phyloP scores from a whole-genome alignment of 75 land plant species.

The Picea sitchensis region DNA sequence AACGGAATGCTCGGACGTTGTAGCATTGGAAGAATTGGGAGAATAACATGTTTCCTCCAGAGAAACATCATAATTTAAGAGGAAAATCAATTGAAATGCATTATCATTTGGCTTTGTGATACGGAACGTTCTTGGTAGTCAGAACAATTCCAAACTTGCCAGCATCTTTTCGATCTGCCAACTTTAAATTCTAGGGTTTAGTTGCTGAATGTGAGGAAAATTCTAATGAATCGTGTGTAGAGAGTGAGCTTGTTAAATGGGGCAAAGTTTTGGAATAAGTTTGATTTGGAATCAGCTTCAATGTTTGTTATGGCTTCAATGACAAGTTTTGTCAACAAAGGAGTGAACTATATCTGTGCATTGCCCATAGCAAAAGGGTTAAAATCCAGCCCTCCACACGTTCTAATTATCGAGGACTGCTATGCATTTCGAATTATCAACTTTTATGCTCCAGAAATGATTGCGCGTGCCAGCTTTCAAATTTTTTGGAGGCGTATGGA shows the following conservation, averaged over 20 bases:
- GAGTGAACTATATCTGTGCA: no score
- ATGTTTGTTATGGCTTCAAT: not conserved
- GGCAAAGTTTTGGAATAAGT: not conserved
- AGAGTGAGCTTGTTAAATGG: not conserved
- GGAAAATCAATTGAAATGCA: not conserved
- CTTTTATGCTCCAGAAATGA: no score
- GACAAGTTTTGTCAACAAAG: not conserved
- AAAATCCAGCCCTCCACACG: no score
- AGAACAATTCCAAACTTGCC: not conserved
- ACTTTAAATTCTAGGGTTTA: not conserved
- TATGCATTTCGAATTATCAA: no score
- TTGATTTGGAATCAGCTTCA: not conserved
- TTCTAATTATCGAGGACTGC: no score
- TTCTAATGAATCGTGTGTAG: not conserved
- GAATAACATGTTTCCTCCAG: not conserved
- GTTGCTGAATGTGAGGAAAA: not conserved
- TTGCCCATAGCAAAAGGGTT: no score
- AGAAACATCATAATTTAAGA: not conserved
- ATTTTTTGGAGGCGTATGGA: no score
- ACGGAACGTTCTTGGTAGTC: not conserved
- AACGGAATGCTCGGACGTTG: not conserved
- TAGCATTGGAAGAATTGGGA: not conserved
- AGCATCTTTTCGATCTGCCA: no score
- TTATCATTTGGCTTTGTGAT: not conserved
- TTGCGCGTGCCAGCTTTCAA: no score